A percentile compares a stretch with the other conserved stretches of the same genome.
Conservation (phyloP, 176 grass and related monocot genomes). For the Otatea glauca region DNA sequence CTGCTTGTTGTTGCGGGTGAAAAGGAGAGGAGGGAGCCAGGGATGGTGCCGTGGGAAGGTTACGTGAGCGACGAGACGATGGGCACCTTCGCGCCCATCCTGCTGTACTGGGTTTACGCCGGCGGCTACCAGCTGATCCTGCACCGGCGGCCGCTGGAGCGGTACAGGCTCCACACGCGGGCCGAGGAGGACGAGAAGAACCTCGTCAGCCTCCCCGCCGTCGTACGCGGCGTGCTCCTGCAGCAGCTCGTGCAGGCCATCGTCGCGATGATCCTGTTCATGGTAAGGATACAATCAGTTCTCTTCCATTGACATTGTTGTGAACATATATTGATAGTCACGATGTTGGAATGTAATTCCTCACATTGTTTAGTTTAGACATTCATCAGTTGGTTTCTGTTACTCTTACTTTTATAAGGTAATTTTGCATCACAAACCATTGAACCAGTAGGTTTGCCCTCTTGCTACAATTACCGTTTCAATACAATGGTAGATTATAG, state of each 20-base stretch:
- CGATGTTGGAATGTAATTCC: not conserved
- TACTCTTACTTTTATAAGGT: not conserved
- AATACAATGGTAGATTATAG: not conserved
- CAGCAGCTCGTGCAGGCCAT: conserved; percentile 83
- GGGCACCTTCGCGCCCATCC: conserved; percentile 88
- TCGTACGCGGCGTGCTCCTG: conserved; percentile 72
- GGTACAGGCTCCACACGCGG: conserved; percentile 74
- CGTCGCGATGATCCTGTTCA: conserved; percentile 77
- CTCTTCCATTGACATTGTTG: not conserved
- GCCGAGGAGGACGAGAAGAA: conserved; percentile 82
- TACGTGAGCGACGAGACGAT: conserved; percentile 83
- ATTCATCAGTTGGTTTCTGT: not conserved
- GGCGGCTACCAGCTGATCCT: conserved; percentile 74
- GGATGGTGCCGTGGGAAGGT: conserved; percentile 88
- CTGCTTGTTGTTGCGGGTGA: not conserved
- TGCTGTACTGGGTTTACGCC: conserved; percentile 83
- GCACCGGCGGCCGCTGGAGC: conserved; percentile 62
- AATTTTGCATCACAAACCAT: not conserved
- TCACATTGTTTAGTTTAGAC: not conserved
- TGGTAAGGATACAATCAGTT: conserved; percentile 49
- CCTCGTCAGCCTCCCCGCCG: conserved; percentile 57
- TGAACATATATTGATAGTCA: not conserved
- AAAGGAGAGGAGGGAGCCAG: not conserved
- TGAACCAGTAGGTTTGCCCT: not conserved
- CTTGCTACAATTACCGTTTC: not conserved